Percentiles rank a stretch among this genome's conserved stretches.
Conservation (phyloP, 352 stramenopile genomes). For the Phytophthora megakarya region DNA sequence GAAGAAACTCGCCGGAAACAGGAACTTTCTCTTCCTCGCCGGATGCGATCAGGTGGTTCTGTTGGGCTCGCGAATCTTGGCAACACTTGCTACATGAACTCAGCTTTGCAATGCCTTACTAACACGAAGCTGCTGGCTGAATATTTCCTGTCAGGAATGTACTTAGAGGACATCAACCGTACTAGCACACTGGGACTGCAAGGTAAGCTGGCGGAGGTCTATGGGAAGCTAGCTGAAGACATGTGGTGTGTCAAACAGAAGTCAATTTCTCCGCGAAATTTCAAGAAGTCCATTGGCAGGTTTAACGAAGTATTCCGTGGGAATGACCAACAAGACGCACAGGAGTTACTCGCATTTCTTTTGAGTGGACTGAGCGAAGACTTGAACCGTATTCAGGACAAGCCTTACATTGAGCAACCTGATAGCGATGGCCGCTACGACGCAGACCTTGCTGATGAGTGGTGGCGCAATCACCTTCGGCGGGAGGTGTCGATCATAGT, state of each 20-base stretch:
- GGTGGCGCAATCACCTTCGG: conserved; percentile 98
- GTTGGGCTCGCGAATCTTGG: conserved; percentile 91
- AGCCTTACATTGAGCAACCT: conserved; percentile 98
- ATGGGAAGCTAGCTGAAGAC: conserved; percentile 95
- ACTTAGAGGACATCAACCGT: conserved; percentile 94
- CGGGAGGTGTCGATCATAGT: conserved; percentile 99
- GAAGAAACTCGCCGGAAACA: conserved; percentile 63
- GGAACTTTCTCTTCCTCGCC: conserved; percentile 61
- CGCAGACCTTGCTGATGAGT: conserved; percentile 97
- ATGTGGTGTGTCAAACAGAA: conserved; percentile 96
- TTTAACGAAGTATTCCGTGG: conserved; percentile 97
- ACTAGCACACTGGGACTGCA: conserved; percentile 96
- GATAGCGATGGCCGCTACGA: conserved; percentile 98
- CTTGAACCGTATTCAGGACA: conserved; percentile 96
- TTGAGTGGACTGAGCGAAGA: conserved; percentile 98
- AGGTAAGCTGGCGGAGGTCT: conserved; percentile 94
- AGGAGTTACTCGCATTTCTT: conserved; percentile 97
- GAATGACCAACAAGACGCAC: conserved; percentile 97
- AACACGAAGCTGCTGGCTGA: conserved; percentile 95
- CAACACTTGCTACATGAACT: conserved; percentile 98
- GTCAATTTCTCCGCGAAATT: conserved; percentile 89
- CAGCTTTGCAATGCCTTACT: conserved; percentile 92
- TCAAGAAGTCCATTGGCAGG: conserved; percentile 95
- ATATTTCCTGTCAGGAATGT: conserved; percentile 96
- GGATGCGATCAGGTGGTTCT: conserved; percentile 78